phyloP scores from a whole-genome alignment of 2,329 filamentous ascomycete genomes.

The Pseudofabraea citricarpa region DNA sequence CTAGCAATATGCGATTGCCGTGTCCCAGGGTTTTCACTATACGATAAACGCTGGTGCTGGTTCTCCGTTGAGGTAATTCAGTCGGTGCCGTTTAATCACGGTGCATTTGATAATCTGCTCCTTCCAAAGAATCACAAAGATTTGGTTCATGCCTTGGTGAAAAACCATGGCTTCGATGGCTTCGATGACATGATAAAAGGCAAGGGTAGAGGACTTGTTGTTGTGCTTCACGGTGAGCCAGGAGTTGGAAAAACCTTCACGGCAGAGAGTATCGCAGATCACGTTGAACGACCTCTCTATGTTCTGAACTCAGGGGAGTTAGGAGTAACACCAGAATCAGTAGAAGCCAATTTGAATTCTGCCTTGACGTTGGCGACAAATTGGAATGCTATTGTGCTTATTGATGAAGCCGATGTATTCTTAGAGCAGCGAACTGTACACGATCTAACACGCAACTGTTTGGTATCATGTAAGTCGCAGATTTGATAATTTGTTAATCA shows the following conservation, averaged over 20 bases:
- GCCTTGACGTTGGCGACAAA: slow-evolving; percentile 17
- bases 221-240: slow-evolving; percentile 73
- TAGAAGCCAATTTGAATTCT: slow-evolving; percentile 1
- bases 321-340: slow-evolving; percentile 8
- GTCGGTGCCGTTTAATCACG: slow-evolving; percentile 44
- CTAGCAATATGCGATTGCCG: slow-evolving; percentile 8
- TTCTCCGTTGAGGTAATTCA: slow-evolving; percentile 2
- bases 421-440: slow-evolving; percentile 22
- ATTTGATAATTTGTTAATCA: not conserved
- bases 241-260: slow-evolving; percentile 84
- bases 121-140: slow-evolving; percentile 53
- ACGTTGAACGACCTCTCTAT: slow-evolving; percentile 25
- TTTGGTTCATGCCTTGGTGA: slow-evolving; percentile 73
- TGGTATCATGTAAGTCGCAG: slow-evolving; percentile 16
- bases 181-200: slow-evolving; percentile 76
- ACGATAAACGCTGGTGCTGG: slow-evolving; percentile 12
- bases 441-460: slow-evolving; percentile 24
- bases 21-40: slow-evolving; percentile 11
- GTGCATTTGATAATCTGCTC: slow-evolving; percentile 74
- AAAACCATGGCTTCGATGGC: slow-evolving; percentile 69
- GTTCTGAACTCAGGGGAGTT: slow-evolving; percentile 24
- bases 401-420: slow-evolving; percentile 31
- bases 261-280: slow-evolving; percentile 58
- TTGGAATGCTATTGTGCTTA: slow-evolving; percentile 24
- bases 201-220: slow-evolving; percentile 80